phyloP scores from a whole-genome alignment of 2,329 filamentous ascomycete species.

The Torrubiella hemipterigena region DNA sequence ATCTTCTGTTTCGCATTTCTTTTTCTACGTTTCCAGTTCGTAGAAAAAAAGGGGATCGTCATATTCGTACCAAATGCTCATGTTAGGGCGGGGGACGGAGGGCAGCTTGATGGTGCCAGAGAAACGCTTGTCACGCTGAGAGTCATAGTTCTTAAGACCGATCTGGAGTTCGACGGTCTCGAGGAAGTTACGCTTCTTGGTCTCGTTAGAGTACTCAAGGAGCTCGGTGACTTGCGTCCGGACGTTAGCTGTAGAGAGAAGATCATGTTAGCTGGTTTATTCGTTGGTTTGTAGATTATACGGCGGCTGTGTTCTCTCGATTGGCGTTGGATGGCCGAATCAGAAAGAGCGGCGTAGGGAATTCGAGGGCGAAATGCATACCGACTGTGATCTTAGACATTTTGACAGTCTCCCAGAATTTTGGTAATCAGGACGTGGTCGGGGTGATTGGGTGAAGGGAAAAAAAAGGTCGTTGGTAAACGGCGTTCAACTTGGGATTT shows the following conservation, averaged over 20 bases:
- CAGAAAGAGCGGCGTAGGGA: too few species aligned
- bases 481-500: too few species aligned
- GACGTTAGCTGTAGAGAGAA: constrained; percentile 57
- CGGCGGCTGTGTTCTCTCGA: not conserved
- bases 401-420: constrained; percentile 74
- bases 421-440: constrained; percentile 47
- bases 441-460: constrained; percentile 15
- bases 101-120: constrained; percentile 96
- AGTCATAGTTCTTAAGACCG: constrained; percentile 98
- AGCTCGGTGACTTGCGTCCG: constrained; percentile 87
- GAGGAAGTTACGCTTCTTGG: constrained; percentile 97
- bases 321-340: not conserved
- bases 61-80: constrained; percentile 59
- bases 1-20: constrained; percentile 12
- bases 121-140: constrained; percentile 99
- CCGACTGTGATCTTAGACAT: constrained; percentile 83
- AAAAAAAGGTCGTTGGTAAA: too few species aligned
- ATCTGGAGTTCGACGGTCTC: constrained; percentile 88
- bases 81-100: constrained; percentile 78
- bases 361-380: constrained; percentile 19
- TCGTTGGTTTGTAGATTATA: not conserved
- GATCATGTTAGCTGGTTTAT: constrained; percentile 22
- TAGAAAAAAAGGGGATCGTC: too few species aligned
- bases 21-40: not conserved
- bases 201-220: constrained; percentile 85